A percentile compares a stretch with the other conserved stretches of the same genome.
These are phyloP conservation scores for Arctostaphylos glauca DNA, from an alignment of 148 eudicot genomes.

Conservation along the genomic window DNA sequence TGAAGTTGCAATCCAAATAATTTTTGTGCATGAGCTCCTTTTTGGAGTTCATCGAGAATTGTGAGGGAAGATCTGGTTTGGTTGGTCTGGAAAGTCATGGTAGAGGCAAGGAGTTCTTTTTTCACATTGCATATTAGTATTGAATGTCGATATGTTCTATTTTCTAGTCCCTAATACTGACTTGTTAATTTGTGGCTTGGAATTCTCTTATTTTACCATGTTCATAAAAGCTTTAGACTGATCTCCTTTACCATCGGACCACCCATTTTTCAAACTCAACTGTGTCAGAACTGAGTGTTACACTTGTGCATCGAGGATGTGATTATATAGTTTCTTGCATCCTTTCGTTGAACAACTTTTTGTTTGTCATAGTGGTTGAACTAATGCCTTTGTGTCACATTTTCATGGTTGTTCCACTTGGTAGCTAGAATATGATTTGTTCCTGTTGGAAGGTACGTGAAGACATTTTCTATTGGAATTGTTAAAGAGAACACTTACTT, in stretches of 20 bases:
- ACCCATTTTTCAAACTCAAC: neutral
- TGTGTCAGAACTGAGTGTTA: neutral
- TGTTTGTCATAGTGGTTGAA: no score
- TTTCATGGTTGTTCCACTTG: slow-evolving; percentile 4
- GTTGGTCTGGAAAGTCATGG: neutral
- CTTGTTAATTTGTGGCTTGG: no score
- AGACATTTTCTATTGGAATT: neutral
- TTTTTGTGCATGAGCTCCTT: no score
- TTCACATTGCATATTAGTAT: neutral
- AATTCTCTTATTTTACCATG: no score
- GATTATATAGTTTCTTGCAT: no score
- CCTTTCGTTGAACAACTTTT: no score
- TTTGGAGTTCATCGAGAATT: no score
- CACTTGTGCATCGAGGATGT: no score
- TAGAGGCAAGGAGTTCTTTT: neutral
- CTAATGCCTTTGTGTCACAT: neutral
- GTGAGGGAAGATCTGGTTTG: no score
- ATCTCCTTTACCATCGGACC: neutral
- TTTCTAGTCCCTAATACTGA: neutral
- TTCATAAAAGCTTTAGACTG: neutral
- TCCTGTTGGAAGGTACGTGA: neutral
- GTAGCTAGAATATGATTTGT: neutral
- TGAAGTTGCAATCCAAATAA: no score
- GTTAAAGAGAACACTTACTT: no score
- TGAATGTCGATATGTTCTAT: neutral